Evolutionary conservation across 305 asterid genomes (phyloP).

Genomic region (Fraxinus xanthoxyloides): DNA sequence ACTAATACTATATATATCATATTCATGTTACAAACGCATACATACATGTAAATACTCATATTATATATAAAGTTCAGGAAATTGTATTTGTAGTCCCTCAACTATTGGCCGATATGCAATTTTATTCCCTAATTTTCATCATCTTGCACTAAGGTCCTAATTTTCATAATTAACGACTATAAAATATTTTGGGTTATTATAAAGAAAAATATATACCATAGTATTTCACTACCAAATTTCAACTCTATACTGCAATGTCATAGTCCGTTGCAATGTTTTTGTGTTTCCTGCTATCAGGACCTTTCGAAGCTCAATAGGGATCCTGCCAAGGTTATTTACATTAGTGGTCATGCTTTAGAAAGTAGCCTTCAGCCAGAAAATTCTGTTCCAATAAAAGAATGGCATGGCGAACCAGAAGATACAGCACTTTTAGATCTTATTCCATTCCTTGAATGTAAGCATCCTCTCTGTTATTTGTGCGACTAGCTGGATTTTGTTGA

Average conservation of each 20-base stretch:
- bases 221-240: background rate
- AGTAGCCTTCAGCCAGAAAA: slow-evolving; percentile 86
- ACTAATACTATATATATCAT: background rate
- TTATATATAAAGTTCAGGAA: background rate
- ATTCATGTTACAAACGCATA: background rate
- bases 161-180: too few species aligned
- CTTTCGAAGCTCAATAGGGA: slow-evolving; percentile 82
- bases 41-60: too few species aligned
- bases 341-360: slow-evolving; percentile 79
- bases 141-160: too few species aligned
- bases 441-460: slow-evolving; percentile 91
- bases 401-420: slow-evolving; percentile 85
- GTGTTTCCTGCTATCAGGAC: slow-evolving; percentile 56
- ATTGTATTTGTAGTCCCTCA: too few species aligned
- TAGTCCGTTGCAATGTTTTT: background rate
- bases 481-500: background rate
- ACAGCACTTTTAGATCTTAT: slow-evolving; percentile 86
- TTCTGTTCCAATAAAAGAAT: slow-evolving; percentile 58
- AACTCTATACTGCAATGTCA: background rate
- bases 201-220: background rate
- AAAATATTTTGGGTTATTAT: background rate
- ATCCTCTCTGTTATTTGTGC: slow-evolving; percentile 7
- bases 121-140: too few species aligned
- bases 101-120: too few species aligned
- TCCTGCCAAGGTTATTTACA: slow-evolving; percentile 67